Evolutionary conservation across 805 yeast genomes (phyloP), one percentile per base, ranked within the genome.

Genomic region (Candida berthetii): DNA sequence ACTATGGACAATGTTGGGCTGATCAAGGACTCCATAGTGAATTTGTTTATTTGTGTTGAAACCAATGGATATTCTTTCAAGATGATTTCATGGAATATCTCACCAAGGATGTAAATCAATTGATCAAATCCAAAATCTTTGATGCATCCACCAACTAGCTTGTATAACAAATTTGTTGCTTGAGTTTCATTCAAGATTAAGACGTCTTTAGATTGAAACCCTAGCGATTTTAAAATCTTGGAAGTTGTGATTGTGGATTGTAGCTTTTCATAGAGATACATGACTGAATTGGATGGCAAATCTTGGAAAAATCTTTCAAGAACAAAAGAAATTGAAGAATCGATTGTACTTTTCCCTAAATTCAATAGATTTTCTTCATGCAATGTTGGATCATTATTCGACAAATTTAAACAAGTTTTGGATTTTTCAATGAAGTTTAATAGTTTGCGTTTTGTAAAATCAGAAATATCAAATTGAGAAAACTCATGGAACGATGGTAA

Each of bases 51-150:
- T 36, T 62, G 71, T 7, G 70, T 73, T n/a, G 77, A 67, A 4
- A 78, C 68, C 42, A 83, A 58, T 9, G 93, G 91, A 53, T 80
- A 84, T 46, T 82, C 88, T 35, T 68, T 68, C 32, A 79, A 55
- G 6, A 85, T 68, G 24, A 75, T 62, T 40, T 74, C 79, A 54
- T 80, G 82, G 50, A 83, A 75, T 2, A 85, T 70, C 48, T 84
- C 91, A 46, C 85, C 74, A 22, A 87, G 58, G 3, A 85, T 81
- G 44, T 71, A 71, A 43, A 84, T 62, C n/a, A 81, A 69, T 3
- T 71, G 56, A 52, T 87, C 89, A 56, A 86, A 86, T 1, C 95
- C 95, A 64, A 81, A 86, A 59, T 86, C 95, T 46, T 78, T 81
- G 31, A 83, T 72, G 45, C 87, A 74, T 9, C 83, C 80, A 2